Evolutionary conservation across 2,329 filamentous ascomycete species (phyloP), one percentile per base, ranked within the genome.

Genomic region (Macrophomina tecta): DNA sequence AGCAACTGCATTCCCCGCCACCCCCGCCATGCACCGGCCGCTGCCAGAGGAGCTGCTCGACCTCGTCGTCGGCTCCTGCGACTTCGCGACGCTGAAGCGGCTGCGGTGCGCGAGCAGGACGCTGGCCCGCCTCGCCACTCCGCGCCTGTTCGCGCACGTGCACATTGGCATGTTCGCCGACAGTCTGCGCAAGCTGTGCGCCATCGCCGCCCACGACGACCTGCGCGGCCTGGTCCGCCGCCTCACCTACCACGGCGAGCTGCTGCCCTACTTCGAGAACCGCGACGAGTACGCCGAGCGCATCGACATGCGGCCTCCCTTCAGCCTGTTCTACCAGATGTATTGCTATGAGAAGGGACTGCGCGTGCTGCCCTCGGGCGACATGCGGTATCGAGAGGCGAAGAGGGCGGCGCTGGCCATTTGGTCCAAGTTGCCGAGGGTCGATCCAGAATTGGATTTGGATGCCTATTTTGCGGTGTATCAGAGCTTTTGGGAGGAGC

Each of bases 11-110:
- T 23, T 23, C 40, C 55, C 23, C 23, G 8, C 34, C 7, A 38
- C 34, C 16, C 38, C 23, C 34, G 56, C 32, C 42, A 51, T 69
- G 60, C 53, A 70, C 16, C 53, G 51, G 30, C 23, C 23, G 23
- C 67, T 74, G 5, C 74, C 74, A 8, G 63, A 66, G 52, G 74
- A 76, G 69, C 68, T 76, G n/a, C 56, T 75, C 23, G 70, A 69
- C 5, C 60, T 70, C 40, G 71, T 75, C 9, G 64, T 69, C 52
- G 68, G 69, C 18, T 56, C 69, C n/a, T 71, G 69, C 60, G 64
- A 69, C 18, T 69, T 71, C 58, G 53, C 67, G 2, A 67, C 69
- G 2, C 68, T 70, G 34, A 75, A 72, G 56, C 51, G 51, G 16
- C 65, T 72, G 18, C 70, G 73, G 8, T 66, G 69, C n/a, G 69